A percentile compares a stretch with the other conserved stretches of the same genome.
Conservation (phyloP, 139 green algal genomes). For the Coelastrella sp. region DNA sequence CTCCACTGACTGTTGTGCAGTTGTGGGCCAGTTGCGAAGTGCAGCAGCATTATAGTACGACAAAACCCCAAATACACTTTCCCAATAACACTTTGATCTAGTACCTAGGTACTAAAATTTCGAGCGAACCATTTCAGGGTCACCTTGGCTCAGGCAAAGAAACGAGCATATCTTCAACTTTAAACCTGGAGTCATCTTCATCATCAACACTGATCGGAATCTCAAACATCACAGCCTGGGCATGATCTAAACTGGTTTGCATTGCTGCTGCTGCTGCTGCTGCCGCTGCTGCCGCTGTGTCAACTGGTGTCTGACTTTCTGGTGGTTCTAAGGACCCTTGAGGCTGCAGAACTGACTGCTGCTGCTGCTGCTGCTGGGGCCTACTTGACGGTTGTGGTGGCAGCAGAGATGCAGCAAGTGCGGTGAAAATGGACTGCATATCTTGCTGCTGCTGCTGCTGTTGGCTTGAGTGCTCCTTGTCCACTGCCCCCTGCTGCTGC, state of each 20-base stretch:
- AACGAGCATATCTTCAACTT: too few relatives aligned
- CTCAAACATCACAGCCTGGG: too few relatives aligned
- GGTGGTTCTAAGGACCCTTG: background rate
- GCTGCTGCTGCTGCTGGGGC: background rate
- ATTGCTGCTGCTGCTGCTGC: background rate
- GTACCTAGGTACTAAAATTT: too few relatives aligned
- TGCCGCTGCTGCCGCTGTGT: background rate
- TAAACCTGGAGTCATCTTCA: too few relatives aligned
- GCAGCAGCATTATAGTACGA: too few relatives aligned
- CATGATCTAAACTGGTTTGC: background rate
- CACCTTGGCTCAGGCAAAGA: too few relatives aligned
- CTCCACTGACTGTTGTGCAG: too few relatives aligned
- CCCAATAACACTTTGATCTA: too few relatives aligned
- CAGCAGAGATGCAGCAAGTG: background rate
- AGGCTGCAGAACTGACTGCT: background rate
- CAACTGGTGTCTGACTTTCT: background rate
- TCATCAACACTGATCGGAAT: too few relatives aligned
- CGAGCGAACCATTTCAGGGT: too few relatives aligned
- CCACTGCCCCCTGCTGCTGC: background rate
- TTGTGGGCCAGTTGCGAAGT: too few relatives aligned
- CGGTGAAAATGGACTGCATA: background rate
- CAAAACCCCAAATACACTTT: too few relatives aligned
- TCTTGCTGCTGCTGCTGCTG: slow-evolving; percentile 14
- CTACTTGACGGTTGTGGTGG: background rate
- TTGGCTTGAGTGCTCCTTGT: background rate